Percentiles rank a stretch among this genome's conserved stretches.
These are phyloP conservation scores for Hippophae gyantsensis DNA, from an alignment of 306 rosid genomes.

Conservation along the genomic window DNA sequence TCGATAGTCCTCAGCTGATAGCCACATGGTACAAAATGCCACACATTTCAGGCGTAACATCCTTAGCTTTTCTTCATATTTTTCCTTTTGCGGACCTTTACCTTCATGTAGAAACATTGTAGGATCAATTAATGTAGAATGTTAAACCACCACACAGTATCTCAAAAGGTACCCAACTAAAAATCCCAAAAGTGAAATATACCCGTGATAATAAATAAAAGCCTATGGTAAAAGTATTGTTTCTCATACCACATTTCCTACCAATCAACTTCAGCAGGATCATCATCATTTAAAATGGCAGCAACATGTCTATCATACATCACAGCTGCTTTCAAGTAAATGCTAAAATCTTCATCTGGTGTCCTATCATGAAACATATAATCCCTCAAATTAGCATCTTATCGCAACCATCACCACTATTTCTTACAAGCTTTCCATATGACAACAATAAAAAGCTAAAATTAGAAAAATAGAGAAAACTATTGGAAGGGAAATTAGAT, in stretches of 20 bases:
- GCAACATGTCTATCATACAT: constrained; percentile 98
- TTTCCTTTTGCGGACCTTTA: constrained; percentile 85
- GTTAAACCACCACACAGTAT: constrained; percentile 2
- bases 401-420: constrained; percentile 1
- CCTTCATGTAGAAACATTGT: constrained; percentile 32
- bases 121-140: neutral
- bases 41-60: constrained; percentile 72
- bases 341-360: constrained; percentile 83
- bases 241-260: constrained; percentile 57
- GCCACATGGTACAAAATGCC: constrained; percentile 96
- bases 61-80: constrained; percentile 74
- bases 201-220: constrained; percentile 87
- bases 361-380: constrained; percentile 44
- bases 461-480: neutral
- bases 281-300: constrained; percentile 74
- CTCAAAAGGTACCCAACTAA: neutral
- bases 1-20: constrained; percentile 93
- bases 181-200: neutral
- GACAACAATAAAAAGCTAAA: neutral
- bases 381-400: constrained; percentile 1
- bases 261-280: constrained; percentile 61
- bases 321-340: constrained; percentile 91
- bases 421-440: neutral
- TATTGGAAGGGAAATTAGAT: too few species aligned
- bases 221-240: constrained; percentile 65